Base-by-base conservation (phyloP, 805 yeast species). In the Wickerhamomyces xylosicus region DNA sequence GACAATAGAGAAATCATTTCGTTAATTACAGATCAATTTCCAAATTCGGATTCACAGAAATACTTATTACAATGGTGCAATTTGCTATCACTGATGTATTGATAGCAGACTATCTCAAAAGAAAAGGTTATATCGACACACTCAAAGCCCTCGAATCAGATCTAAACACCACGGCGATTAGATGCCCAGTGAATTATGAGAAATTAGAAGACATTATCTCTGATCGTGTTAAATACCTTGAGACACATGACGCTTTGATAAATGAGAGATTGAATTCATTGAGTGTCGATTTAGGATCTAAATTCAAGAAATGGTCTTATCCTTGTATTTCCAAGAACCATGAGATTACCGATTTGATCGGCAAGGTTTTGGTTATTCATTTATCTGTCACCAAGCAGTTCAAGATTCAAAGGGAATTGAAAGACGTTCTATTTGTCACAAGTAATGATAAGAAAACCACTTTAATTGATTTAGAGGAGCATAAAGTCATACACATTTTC, bases 51-150 rank as follows among this genome's bases (percentile, higher is more conserved):
- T n/a, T n/a, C n/a, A n/a, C n/a, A 22, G 28, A 22, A 9, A 22
- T 22, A 22, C 9, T 9, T 22, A 22, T 9, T 13, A 22, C 17
- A 5, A 31, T 31, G 33, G 33, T n/a, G 13, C 18, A 15, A 6
- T 4, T 41, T 44, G 31, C 49, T 8, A 31, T 42, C 4, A 52
- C 62, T 2, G 55, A 59, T 16, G 47, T 61, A 2, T 54, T 79
- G 25, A 63, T 82, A 11, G 86, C 84, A 0, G 74, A 76, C 22
- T 81, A 72, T 46, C 63, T 82, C n/a, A 54, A 64, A 21, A 58
- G 65, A n/a, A 64, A 74, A 21, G 72, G 74, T 1, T 67, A 65
- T 35, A 43, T 40, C 2, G 60, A 59, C 1, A 72, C 89, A 0
- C 55, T 79, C 13, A 50, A 56, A n/a, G 49, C 61, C 3, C 72